These are phyloP conservation scores for Heritiera littoralis DNA, from an alignment of 345 rosid species.

Conservation along the genomic window DNA sequence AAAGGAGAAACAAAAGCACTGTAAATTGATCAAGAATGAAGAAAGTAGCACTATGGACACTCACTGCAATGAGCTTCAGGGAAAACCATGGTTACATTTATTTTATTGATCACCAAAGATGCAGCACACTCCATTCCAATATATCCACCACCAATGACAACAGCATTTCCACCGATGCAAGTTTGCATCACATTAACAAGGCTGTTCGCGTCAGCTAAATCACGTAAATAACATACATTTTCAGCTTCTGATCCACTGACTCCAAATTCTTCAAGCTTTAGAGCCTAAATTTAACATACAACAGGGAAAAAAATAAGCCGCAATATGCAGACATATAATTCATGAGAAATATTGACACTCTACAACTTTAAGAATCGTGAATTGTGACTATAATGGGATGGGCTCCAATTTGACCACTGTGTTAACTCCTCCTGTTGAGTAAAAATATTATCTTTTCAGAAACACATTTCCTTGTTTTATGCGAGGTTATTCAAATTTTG, in stretches of 20 bases:
- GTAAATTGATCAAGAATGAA: neutral
- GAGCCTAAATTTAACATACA: slow-evolving; percentile 46
- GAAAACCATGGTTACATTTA: slow-evolving; percentile 94
- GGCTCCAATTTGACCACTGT: neutral
- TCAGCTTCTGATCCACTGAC: slow-evolving; percentile 79
- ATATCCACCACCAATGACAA: slow-evolving; percentile 96
- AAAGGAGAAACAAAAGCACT: neutral
- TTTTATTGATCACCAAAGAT: slow-evolving; percentile 84
- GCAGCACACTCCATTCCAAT: slow-evolving; percentile 99
- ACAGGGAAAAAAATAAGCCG: neutral
- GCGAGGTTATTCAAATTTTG: neutral
- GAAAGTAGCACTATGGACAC: slow-evolving; percentile 27
- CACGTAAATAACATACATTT: slow-evolving; percentile 88
- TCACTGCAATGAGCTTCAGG: slow-evolving; percentile 96
- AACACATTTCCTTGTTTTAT: neutral
- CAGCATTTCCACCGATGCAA: slow-evolving; percentile 70
- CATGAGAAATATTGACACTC: neutral
- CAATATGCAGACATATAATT: neutral
- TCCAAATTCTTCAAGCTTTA: slow-evolving; percentile 98
- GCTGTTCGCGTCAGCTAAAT: slow-evolving; percentile 82
- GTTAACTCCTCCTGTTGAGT: neutral
- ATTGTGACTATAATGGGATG: neutral
- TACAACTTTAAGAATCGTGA: neutral
- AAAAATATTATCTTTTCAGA: neutral
- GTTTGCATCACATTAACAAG: slow-evolving; percentile 65